phyloP scores from a whole-genome alignment of 306 rosid species.

The Sindora glabra region DNA sequence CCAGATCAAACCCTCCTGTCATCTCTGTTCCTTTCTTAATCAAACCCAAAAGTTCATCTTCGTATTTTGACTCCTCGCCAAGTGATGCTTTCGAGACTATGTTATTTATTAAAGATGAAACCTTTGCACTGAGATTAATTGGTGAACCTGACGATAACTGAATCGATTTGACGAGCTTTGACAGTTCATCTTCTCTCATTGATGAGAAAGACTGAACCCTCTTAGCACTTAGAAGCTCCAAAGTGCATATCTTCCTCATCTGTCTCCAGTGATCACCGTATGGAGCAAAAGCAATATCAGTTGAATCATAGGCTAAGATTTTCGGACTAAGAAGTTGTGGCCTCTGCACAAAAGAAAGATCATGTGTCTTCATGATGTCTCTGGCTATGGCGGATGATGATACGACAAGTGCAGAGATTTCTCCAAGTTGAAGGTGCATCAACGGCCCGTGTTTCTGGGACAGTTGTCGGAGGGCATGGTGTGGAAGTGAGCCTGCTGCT shows the following conservation, averaged over 20 bases:
- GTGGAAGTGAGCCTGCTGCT: not conserved
- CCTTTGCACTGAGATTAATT: conserved; percentile 2
- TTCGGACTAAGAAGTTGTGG: not conserved
- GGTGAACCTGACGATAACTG: not conserved
- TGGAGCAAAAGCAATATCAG: conserved; percentile 12
- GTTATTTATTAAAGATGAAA: not conserved
- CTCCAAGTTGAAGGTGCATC: conserved; percentile 26
- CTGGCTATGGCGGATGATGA: conserved; percentile 25
- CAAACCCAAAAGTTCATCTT: not conserved
- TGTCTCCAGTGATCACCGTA: conserved; percentile 28
- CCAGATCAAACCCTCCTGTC: not conserved
- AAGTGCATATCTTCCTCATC: conserved; percentile 10
- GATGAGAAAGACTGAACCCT: conserved; percentile 15
- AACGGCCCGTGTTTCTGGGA: conserved; percentile 22
- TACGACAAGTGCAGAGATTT: conserved; percentile 13
- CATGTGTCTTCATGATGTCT: conserved; percentile 21
- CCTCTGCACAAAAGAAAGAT: conserved; percentile 7
- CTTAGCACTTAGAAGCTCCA: conserved; percentile 14
- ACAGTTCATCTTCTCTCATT: conserved; percentile 22
- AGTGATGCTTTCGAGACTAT: not conserved
- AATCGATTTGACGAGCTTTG: conserved; percentile 6
- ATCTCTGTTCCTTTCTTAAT: not conserved
- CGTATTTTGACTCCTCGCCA: not conserved
- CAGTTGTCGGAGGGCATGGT: not conserved
- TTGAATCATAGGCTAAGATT: not conserved